Evolutionary conservation across 2,329 filamentous ascomycete species (phyloP).

Genomic region (Fusarium paranaense): DNA sequence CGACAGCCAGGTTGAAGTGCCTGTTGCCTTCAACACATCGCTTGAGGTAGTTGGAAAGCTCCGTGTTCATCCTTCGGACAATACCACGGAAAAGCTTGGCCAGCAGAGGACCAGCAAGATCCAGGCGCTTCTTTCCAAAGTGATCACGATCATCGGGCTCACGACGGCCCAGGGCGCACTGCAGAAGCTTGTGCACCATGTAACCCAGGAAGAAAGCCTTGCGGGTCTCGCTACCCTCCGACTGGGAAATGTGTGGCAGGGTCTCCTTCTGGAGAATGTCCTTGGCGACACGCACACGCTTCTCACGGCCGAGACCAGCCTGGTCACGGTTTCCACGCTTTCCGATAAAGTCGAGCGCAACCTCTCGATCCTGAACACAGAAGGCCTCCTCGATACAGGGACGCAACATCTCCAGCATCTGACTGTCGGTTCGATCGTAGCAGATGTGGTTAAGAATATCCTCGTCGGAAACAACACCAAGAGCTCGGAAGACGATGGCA

Average conservation of each 20-base stretch:
- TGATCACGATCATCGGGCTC: conserved; percentile 98
- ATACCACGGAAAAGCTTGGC: conserved; percentile 96
- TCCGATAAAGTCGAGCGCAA: conserved; percentile 94
- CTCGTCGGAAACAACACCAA: conserved; percentile 96
- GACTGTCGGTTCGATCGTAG: conserved; percentile 93
- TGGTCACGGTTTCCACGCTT: conserved; percentile 79
- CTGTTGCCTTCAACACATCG: conserved; percentile 89
- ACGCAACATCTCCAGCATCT: conserved; percentile 97
- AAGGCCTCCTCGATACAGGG: conserved; percentile 98
- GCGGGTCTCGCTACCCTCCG: conserved; percentile 91
- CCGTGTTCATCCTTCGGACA: conserved; percentile 89
- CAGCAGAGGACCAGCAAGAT: conserved; percentile 92
- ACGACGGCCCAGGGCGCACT: conserved; percentile 90
- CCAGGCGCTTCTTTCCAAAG: conserved; percentile 97
- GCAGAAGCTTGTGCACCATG: conserved; percentile 96
- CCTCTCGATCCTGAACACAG: conserved; percentile 93
- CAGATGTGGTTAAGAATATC: conserved; percentile 98
- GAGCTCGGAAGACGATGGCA: conserved; percentile 92
- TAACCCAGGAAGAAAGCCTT: conserved; percentile 99
- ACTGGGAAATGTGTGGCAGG: conserved; percentile 94
- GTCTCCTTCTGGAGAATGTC: conserved; percentile 98
- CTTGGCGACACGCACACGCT: conserved; percentile 90
- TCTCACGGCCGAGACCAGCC: conserved; percentile 78
- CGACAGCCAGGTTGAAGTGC: conserved; percentile 91
- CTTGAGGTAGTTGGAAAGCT: conserved; percentile 91